Conservation (phyloP, 116 monocot species). For the Zostera marina region DNA sequence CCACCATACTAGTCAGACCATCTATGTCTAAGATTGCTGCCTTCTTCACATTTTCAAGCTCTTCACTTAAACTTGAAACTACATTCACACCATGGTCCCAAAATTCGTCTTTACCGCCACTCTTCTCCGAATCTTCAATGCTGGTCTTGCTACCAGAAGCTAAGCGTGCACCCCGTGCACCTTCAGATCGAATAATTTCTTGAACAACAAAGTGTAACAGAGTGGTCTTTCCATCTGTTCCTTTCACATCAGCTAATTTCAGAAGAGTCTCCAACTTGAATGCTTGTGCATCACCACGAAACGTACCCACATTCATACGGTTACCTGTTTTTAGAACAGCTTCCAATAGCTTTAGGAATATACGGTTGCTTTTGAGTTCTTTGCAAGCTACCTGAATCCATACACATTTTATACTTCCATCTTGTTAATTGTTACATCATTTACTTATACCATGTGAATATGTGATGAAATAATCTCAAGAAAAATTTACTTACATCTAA, state of each 20-base stretch:
- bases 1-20: conserved; percentile 25
- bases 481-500: conserved; percentile 35
- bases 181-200: conserved; percentile 74
- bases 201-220: conserved; percentile 90
- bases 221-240: conserved; percentile 76
- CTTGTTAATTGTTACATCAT: background rate
- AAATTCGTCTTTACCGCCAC: conserved; percentile 34
- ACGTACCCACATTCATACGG: conserved; percentile 83
- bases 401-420: background rate
- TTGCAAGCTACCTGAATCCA: conserved; percentile 55
- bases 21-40: conserved; percentile 60
- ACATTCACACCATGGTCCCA: conserved; percentile 40
- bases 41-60: conserved; percentile 73
- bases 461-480: background rate
- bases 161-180: conserved; percentile 27
- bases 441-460: background rate
- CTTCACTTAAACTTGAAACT: conserved; percentile 44
- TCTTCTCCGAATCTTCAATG: conserved; percentile 13
- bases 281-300: conserved; percentile 61
- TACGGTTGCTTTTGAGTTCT: conserved; percentile 59
- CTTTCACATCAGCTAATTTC: conserved; percentile 82
- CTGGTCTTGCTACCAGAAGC: conserved; percentile 21
- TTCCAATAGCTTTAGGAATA: conserved; percentile 87
- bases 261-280: conserved; percentile 93
- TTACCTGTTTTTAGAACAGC: conserved; percentile 91